phyloP scores from a whole-genome alignment of 2,329 filamentous ascomycete species.

The Davidsoniella australis region DNA sequence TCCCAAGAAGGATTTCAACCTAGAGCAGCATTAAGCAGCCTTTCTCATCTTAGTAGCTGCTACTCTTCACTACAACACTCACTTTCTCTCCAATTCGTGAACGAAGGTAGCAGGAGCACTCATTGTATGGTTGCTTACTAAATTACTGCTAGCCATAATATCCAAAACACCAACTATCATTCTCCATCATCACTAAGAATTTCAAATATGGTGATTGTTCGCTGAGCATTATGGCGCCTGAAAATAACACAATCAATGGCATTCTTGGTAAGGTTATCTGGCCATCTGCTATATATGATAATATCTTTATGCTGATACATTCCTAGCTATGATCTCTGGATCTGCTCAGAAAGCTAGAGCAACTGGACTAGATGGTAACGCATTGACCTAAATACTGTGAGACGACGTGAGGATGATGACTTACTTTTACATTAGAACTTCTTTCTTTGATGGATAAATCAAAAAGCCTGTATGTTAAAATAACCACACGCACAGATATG shows the following conservation, averaged over 20 bases:
- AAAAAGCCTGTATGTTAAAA: slow-evolving; percentile 21
- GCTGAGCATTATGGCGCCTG: slow-evolving; percentile 18
- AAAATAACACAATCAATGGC: slow-evolving; percentile 21
- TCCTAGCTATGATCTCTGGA: slow-evolving; percentile 5
- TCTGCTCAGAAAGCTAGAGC: slow-evolving; percentile 22
- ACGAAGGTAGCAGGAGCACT: too few relatives aligned
- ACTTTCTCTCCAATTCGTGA: too few relatives aligned
- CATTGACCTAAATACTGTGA: neutral
- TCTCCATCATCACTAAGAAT: too few relatives aligned
- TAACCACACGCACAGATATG: neutral
- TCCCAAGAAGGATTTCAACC: neutral
- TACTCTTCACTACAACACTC: too few relatives aligned
- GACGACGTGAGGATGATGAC: neutral
- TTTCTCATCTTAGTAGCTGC: neutral
- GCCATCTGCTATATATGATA: neutral
- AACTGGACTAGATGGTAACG: slow-evolving; percentile 25
- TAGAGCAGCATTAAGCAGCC: neutral
- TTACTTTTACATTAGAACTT: slow-evolving; percentile 18
- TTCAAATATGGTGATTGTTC: too few relatives aligned
- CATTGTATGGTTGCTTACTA: too few relatives aligned
- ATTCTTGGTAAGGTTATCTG: slow-evolving; percentile 19
- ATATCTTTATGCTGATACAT: neutral
- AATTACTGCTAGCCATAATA: too few relatives aligned
- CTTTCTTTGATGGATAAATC: slow-evolving; percentile 23
- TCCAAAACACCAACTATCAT: too few relatives aligned